Percentiles rank a stretch among this genome's conserved stretches.
These are phyloP conservation scores for Hygrocybe coccinea DNA, from an alignment of 768 basidiomycete species.

Conservation along the genomic window DNA sequence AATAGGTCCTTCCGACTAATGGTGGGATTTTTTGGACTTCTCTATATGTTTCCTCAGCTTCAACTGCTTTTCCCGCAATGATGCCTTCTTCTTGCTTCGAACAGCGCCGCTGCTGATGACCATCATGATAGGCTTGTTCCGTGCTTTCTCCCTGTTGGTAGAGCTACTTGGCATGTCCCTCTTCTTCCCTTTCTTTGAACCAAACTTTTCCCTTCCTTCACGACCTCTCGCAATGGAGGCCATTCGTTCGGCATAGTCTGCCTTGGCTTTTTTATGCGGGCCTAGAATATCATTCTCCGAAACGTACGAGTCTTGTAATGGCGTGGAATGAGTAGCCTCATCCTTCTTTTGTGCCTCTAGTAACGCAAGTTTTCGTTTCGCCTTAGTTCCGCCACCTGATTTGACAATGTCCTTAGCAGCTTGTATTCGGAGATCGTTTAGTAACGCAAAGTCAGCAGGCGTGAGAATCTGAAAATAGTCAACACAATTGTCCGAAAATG, in stretches of 20 bases:
- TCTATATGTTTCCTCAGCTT: conserved; percentile 73
- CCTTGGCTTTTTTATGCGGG: conserved; percentile 87
- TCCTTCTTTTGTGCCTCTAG: conserved; percentile 62
- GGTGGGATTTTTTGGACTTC: conserved; percentile 50
- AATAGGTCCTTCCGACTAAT: no score
- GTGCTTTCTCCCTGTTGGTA: conserved; percentile 87
- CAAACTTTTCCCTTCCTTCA: conserved; percentile 92
- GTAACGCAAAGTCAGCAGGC: conserved; percentile 89
- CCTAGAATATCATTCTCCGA: conserved; percentile 92
- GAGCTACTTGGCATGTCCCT: conserved; percentile 82
- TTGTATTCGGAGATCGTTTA: conserved; percentile 83
- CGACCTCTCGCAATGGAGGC: conserved; percentile 88
- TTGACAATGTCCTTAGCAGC: conserved; percentile 70
- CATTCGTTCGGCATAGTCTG: conserved; percentile 90
- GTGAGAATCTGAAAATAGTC: conserved; percentile 74
- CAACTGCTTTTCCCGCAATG: conserved; percentile 75
- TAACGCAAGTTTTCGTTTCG: conserved; percentile 84
- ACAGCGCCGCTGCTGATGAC: conserved; percentile 72
- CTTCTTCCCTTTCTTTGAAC: conserved; percentile 87
- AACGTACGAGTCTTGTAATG: no score
- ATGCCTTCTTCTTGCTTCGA: conserved; percentile 78
- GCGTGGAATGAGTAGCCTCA: no score
- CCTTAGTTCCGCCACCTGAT: conserved; percentile 60
- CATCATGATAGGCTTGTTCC: conserved; percentile 97
- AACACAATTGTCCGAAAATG: not conserved